phyloP scores from a whole-genome alignment of 176 grass and related monocot species.

The Musa schizocarpa region DNA sequence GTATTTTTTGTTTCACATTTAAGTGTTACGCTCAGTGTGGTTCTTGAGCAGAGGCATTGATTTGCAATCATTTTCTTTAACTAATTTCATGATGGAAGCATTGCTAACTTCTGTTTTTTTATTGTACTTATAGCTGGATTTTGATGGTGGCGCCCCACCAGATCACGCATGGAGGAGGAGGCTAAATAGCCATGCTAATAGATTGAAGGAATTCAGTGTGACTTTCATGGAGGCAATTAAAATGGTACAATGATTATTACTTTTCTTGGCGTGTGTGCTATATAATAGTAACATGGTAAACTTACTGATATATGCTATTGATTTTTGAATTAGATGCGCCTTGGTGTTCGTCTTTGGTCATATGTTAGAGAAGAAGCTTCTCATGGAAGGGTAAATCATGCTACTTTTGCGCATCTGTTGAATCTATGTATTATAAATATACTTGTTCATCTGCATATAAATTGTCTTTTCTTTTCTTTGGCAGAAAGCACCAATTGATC shows the following conservation, averaged over 20 bases:
- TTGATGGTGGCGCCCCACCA: slow-evolving; percentile 80
- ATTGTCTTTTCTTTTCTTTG: slow-evolving; percentile 6
- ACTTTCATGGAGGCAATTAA: slow-evolving; percentile 82
- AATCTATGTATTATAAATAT: neutral
- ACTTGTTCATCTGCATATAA: neutral
- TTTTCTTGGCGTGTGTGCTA: neutral
- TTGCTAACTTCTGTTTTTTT: neutral
- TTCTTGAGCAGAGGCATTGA: neutral
- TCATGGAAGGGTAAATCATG: slow-evolving; percentile 66
- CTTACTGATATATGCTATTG: neutral
- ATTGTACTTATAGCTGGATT: slow-evolving; percentile 56
- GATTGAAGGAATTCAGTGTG: slow-evolving; percentile 86
- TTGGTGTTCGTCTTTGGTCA: slow-evolving; percentile 96
- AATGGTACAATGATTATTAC: slow-evolving; percentile 43
- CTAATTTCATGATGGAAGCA: neutral
- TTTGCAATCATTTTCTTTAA: neutral
- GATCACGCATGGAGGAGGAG: slow-evolving; percentile 83
- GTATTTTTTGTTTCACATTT: neutral
- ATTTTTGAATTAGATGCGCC: slow-evolving; percentile 49
- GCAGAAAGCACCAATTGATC: slow-evolving; percentile 97
- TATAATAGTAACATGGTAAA: neutral
- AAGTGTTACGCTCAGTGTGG: neutral
- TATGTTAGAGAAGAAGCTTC: slow-evolving; percentile 98
- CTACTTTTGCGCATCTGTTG: no score
- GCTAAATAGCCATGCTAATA: slow-evolving; percentile 90